Evolutionary conservation across 1,284 basidiomycete species (phyloP).

Genomic region (Microbotryum saponariae): DNA sequence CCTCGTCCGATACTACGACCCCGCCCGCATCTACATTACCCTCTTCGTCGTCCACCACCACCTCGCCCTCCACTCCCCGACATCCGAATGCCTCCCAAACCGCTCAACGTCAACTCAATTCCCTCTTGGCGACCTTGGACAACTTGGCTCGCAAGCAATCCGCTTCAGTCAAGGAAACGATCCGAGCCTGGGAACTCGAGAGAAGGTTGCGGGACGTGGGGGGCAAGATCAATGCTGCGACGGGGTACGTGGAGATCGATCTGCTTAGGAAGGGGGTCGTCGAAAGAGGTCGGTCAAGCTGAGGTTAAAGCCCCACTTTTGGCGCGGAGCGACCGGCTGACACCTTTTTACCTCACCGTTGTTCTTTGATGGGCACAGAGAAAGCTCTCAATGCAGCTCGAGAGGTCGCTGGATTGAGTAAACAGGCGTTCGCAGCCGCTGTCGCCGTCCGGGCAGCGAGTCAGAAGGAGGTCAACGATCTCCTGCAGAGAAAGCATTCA

Average conservation of each 20-base stretch:
- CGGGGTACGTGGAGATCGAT: slow-evolving; percentile 86
- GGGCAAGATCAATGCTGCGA: slow-evolving; percentile 68
- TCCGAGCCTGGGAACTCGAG: slow-evolving; percentile 26
- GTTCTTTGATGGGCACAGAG: slow-evolving; percentile 10
- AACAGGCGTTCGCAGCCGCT: slow-evolving; percentile 63
- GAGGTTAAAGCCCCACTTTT: not conserved
- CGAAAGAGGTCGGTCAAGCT: slow-evolving; percentile 56
- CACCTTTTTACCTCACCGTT: no score
- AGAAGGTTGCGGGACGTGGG: slow-evolving; percentile 62
- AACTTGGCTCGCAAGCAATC: slow-evolving; percentile 16
- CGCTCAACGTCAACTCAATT: slow-evolving; percentile 24
- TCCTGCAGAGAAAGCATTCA: slow-evolving; percentile 76
- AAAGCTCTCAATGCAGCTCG: slow-evolving; percentile 23
- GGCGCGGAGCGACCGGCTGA: not conserved
- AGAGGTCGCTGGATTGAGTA: slow-evolving; percentile 46
- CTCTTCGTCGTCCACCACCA: no score
- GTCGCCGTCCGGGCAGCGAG: slow-evolving; percentile 66
- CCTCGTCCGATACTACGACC: no score
- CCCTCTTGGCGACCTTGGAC: slow-evolving; percentile 18
- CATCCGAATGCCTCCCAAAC: no score
- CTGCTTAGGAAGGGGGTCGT: slow-evolving; percentile 68
- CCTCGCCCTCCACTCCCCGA: no score
- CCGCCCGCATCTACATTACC: no score
- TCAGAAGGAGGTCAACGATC: slow-evolving; percentile 75
- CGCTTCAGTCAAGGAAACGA: slow-evolving; percentile 8